Conservation (phyloP, 306 rosid species). For the Acacia confusa region DNA sequence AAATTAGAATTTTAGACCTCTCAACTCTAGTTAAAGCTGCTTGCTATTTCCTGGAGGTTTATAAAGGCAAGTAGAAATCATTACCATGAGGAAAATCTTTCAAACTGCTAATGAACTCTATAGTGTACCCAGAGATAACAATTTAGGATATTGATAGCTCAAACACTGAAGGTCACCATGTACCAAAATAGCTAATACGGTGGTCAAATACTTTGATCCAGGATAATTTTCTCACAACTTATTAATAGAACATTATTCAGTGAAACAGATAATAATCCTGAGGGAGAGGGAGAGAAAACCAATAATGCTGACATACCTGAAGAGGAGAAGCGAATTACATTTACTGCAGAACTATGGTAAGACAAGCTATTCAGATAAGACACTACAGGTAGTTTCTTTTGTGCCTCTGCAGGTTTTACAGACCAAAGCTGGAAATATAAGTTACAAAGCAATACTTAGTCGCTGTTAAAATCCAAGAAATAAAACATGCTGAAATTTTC, state of each 20-base stretch:
- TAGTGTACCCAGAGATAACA: not conserved
- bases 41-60: not conserved
- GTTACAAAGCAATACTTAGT: conserved; percentile 26
- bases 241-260: not conserved
- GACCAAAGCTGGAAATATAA: conserved; percentile 68
- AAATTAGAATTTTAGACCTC: not conserved
- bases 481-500: not conserved
- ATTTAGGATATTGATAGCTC: not conserved
- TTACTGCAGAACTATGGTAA: conserved; percentile 79
- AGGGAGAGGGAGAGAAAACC: not conserved
- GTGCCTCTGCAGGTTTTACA: conserved; percentile 47
- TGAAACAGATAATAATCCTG: not conserved
- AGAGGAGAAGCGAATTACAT: conserved; percentile 77
- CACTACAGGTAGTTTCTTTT: conserved; percentile 66
- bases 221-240: not conserved
- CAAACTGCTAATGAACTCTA: not conserved
- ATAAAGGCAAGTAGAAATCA: not conserved
- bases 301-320: conserved; percentile 50
- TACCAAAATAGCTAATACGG: not conserved
- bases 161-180: not conserved
- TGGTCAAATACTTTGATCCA: not conserved
- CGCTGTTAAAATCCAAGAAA: not conserved
- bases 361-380: conserved; percentile 68
- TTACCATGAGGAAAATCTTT: not conserved
- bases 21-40: not conserved